phyloP scores from a whole-genome alignment of 371 early-diverging fungal genomes.

The Capniomyces stellatus region DNA sequence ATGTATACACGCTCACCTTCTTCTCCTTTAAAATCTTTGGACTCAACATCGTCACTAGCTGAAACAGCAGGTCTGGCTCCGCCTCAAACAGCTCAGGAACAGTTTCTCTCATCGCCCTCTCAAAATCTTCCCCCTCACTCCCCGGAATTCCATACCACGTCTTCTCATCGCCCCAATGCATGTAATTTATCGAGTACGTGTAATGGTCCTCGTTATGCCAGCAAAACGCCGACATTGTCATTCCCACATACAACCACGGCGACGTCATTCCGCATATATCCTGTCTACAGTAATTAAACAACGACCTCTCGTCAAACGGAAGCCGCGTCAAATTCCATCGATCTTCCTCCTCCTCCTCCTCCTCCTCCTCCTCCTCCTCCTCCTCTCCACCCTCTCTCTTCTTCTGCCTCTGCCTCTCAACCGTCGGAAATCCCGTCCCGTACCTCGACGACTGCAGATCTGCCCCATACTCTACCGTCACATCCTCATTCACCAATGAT shows the following conservation, averaged over 20 bases:
- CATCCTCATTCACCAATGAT: constrained; percentile 64
- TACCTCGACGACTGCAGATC: constrained; percentile 80
- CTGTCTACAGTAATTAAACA: constrained; percentile 69
- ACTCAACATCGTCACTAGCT: constrained; percentile 78
- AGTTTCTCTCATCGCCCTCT: constrained; percentile 55
- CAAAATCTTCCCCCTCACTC: constrained; percentile 58
- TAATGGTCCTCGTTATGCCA: constrained; percentile 97
- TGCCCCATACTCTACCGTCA: constrained; percentile 91
- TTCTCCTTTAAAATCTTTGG: constrained; percentile 54
- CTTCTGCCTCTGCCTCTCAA: constrained; percentile 32
- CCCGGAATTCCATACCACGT: constrained; percentile 96
- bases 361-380: background rate
- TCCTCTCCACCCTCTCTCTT: constrained; percentile 21
- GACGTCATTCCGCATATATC: constrained; percentile 91
- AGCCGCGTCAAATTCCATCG: constrained; percentile 83
- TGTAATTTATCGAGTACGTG: constrained; percentile 89
- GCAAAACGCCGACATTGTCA: constrained; percentile 90
- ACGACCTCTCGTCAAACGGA: constrained; percentile 53
- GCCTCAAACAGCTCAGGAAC: constrained; percentile 78
- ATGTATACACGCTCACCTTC: constrained; percentile 53
- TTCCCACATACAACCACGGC: constrained; percentile 94
- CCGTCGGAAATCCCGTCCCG: constrained; percentile 68
- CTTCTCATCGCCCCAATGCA: constrained; percentile 91
- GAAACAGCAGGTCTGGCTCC: constrained; percentile 82
- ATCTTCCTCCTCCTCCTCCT: background rate